Conservation (phyloP, 139 green algal species). For the Trebouxia sp. region DNA sequence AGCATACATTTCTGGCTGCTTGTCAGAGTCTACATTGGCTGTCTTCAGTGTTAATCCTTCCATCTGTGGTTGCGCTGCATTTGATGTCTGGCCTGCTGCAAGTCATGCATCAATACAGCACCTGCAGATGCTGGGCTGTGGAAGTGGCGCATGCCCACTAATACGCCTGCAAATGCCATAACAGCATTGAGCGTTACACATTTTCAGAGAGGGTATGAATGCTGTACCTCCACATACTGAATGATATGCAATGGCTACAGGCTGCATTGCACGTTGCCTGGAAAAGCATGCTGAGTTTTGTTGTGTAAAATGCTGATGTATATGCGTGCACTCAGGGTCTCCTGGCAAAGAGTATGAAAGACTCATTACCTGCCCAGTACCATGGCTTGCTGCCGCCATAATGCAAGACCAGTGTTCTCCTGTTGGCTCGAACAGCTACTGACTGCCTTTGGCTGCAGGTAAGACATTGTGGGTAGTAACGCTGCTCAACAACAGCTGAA, state of each 20-base stretch:
- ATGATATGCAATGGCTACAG: no score
- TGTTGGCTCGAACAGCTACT: constrained; percentile 45
- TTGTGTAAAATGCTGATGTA: no score
- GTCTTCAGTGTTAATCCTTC: no score
- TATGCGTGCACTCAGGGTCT: no score
- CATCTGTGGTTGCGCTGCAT: no score
- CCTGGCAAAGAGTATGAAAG: not conserved
- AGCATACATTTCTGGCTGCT: no score
- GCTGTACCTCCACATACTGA: no score
- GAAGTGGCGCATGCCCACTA: constrained; percentile 60
- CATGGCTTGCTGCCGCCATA: constrained; percentile 45
- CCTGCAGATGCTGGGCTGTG: not conserved
- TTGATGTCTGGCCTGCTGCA: not conserved
- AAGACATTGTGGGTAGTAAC: constrained; percentile 66
- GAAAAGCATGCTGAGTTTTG: no score
- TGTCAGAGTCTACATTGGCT: no score
- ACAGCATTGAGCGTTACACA: no score
- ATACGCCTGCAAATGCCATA: constrained; percentile 33
- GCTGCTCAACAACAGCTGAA: constrained; percentile 23
- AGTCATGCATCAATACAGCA: not conserved
- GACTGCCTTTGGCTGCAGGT: constrained; percentile 65
- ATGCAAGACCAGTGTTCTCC: constrained; percentile 61
- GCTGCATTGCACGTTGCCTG: no score
- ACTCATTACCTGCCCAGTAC: constrained; percentile 47
- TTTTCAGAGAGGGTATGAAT: no score